A percentile compares a stretch with the other conserved stretches of the same genome.
phyloP scores from a whole-genome alignment of 306 rosid species.

The Leucaena leucocephala region DNA sequence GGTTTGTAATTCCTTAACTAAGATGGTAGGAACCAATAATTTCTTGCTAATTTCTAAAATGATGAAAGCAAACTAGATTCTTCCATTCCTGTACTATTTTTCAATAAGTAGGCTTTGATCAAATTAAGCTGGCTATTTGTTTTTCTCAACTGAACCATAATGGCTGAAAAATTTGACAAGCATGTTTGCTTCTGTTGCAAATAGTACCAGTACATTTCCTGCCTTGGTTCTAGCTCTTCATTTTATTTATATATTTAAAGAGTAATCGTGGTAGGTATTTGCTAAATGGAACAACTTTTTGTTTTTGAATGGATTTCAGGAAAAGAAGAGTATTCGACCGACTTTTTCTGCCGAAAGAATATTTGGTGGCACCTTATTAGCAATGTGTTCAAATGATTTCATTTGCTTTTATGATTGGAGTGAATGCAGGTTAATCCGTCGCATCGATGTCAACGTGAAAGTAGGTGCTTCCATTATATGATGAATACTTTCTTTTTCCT shows the following conservation, averaged over 20 bases:
- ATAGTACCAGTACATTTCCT: not conserved
- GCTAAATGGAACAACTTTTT: slow-evolving; percentile 5
- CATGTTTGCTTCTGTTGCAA: slow-evolving; percentile 16
- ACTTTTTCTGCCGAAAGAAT: slow-evolving; percentile 91
- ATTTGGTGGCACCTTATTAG: slow-evolving; percentile 83
- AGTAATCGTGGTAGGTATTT: slow-evolving; percentile 13
- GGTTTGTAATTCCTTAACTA: slow-evolving; percentile 52
- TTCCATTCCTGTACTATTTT: slow-evolving; percentile 22
- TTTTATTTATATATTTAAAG: not conserved
- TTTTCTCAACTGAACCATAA: slow-evolving; percentile 24
- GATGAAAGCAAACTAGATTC: slow-evolving; percentile 10
- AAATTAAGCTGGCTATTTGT: slow-evolving; percentile 24
- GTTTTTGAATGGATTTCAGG: slow-evolving; percentile 55
- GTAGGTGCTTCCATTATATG: slow-evolving; percentile 56
- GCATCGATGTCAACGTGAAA: slow-evolving; percentile 92
- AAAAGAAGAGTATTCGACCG: slow-evolving; percentile 90
- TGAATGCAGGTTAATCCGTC: slow-evolving; percentile 93
- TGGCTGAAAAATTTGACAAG: slow-evolving; percentile 25
- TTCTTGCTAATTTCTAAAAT: slow-evolving; percentile 16
- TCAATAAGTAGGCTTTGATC: slow-evolving; percentile 1
- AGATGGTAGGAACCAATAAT: slow-evolving; percentile 16
- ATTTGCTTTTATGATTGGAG: slow-evolving; percentile 98
- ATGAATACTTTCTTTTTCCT: slow-evolving; percentile 26
- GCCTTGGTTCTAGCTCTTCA: slow-evolving; percentile 27
- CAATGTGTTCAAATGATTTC: slow-evolving; percentile 98